Evolutionary conservation across 2,329 filamentous ascomycete genomes (phyloP).

Genomic region (Polytolypa hystricis): DNA sequence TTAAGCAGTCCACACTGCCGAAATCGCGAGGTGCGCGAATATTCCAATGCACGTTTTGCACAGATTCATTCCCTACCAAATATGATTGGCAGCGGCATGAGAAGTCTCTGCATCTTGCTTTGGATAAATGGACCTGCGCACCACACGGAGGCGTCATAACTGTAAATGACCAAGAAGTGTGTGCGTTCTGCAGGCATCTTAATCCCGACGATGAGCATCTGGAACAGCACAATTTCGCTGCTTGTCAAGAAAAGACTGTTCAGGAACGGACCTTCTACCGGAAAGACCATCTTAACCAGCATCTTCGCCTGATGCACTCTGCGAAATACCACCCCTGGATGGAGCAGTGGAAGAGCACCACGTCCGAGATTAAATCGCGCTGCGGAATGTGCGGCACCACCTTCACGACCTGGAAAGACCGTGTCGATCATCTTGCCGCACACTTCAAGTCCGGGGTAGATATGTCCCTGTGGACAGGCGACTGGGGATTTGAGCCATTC

Average conservation of each 20-base stretch:
- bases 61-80: constrained; percentile 45
- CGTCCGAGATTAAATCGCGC: constrained; percentile 41
- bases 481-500: constrained; percentile 30
- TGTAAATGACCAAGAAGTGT: constrained; percentile 40
- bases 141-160: constrained; percentile 44
- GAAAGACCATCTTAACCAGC: constrained; percentile 53
- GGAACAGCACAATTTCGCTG: constrained; percentile 47
- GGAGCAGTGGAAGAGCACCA: constrained; percentile 49
- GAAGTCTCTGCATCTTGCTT: constrained; percentile 45
- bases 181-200: constrained; percentile 47
- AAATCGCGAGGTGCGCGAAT: constrained; percentile 36
- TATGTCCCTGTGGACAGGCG: constrained; percentile 31
- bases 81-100: constrained; percentile 51
- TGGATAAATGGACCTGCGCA: constrained; percentile 51
- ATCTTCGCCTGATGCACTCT: constrained; percentile 49
- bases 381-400: constrained; percentile 34
- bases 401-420: constrained; percentile 35
- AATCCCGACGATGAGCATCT: constrained; percentile 47
- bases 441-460: constrained; percentile 29
- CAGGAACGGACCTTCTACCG: constrained; percentile 52
- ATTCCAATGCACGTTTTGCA: constrained; percentile 49
- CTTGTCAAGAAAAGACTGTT: constrained; percentile 49
- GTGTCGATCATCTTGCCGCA: constrained; percentile 30
- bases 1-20: constrained; percentile 30
- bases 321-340: constrained; percentile 45